These are phyloP conservation scores for Pyricularia sp. DNA, from an alignment of 2,329 filamentous ascomycete genomes.

Conservation along the genomic window DNA sequence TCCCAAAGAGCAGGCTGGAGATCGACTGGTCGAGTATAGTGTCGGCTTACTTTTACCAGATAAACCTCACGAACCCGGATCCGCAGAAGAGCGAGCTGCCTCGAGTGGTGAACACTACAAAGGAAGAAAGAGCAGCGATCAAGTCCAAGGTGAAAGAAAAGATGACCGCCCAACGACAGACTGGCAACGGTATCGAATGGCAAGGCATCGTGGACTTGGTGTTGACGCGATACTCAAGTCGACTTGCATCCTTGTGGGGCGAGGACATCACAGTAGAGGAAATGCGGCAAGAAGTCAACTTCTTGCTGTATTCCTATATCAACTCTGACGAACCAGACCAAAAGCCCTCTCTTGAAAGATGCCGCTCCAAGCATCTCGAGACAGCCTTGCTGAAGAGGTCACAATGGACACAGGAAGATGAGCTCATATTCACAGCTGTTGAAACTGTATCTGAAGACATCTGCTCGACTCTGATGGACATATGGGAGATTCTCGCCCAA, in stretches of 20 bases:
- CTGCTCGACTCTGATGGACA: conserved; percentile 21
- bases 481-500: conserved; percentile 12
- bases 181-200: conserved; percentile 41
- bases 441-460: conserved; percentile 23
- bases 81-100: conserved; percentile 13
- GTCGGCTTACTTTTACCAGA: conserved; percentile 35
- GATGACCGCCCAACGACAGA: conserved; percentile 15
- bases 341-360: conserved; percentile 27
- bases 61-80: conserved; percentile 33
- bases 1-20: conserved; percentile 25
- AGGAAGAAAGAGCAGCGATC: conserved; percentile 12
- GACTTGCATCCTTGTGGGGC: conserved; percentile 30
- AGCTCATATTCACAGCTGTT: conserved; percentile 30
- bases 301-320: conserved; percentile 28
- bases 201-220: conserved; percentile 55
- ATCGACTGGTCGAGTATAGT: conserved; percentile 39
- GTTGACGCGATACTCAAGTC: conserved; percentile 44
- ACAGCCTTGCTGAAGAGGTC: conserved; percentile 13
- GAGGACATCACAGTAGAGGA: conserved; percentile 7
- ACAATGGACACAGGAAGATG: conserved; percentile 26
- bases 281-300: conserved; percentile 23
- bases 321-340: conserved; percentile 20
- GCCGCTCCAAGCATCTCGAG: conserved; percentile 30
- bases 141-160: conserved; percentile 4
- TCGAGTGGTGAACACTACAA: conserved; percentile 10